These are phyloP conservation scores for Penicillium sp. DNA, from an alignment of 2,329 filamentous ascomycete genomes.

Conservation along the genomic window DNA sequence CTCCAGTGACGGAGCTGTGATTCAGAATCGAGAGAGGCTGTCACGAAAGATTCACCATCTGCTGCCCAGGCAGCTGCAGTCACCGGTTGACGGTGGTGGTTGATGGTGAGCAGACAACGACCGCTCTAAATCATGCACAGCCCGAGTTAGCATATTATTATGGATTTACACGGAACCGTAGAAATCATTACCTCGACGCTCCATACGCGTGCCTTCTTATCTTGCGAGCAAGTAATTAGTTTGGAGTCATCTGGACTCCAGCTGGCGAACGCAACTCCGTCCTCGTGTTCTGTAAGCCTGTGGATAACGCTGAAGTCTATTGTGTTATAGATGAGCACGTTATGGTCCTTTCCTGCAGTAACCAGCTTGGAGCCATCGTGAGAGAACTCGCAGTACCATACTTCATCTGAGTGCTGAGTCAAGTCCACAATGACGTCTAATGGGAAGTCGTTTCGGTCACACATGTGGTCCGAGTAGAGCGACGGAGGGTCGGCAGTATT, in stretches of 20 bases:
- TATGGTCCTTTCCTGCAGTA: slow-evolving; percentile 66
- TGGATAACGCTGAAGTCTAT: slow-evolving; percentile 57
- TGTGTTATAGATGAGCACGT: slow-evolving; percentile 75
- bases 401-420: slow-evolving; percentile 65
- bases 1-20: slow-evolving; percentile 64
- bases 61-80: slow-evolving; percentile 83
- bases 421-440: slow-evolving; percentile 62
- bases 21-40: slow-evolving; percentile 63
- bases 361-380: slow-evolving; percentile 75
- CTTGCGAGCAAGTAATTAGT: slow-evolving; percentile 72
- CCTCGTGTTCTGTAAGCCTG: slow-evolving; percentile 56
- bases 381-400: slow-evolving; percentile 88
- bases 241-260: slow-evolving; percentile 90
- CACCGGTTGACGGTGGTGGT: slow-evolving; percentile 70
- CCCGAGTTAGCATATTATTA: slow-evolving; percentile 7
- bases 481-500: slow-evolving; percentile 71
- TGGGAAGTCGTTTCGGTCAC: slow-evolving; percentile 72
- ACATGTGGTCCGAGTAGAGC: slow-evolving; percentile 79
- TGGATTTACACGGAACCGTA: not conserved
- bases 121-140: slow-evolving; percentile 47
- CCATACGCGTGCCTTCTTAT: slow-evolving; percentile 68
- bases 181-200: slow-evolving; percentile 50
- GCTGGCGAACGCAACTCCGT: slow-evolving; percentile 66
- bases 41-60: slow-evolving; percentile 67
- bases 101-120: slow-evolving; percentile 53